phyloP scores from a whole-genome alignment of 2,329 filamentous ascomycete species.

The Thelonectria discophora region DNA sequence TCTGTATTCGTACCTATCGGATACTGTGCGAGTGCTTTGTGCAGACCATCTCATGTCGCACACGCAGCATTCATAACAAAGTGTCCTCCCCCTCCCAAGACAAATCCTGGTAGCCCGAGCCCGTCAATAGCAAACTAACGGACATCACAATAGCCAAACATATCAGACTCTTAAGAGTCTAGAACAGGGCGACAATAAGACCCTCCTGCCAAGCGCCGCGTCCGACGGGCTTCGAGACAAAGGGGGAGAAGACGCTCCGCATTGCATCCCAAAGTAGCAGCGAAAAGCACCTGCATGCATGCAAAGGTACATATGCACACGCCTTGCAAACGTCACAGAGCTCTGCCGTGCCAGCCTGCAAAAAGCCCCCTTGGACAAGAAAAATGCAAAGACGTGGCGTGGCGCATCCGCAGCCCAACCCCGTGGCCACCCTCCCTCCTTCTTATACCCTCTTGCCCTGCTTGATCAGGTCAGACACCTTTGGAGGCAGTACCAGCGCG shows the following conservation, averaged over 20 bases:
- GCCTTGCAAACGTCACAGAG: background rate
- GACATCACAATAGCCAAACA: background rate
- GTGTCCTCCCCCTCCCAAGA: too few relatives aligned
- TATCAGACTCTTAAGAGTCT: conserved; percentile 1
- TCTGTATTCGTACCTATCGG: too few relatives aligned
- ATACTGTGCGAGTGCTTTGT: too few relatives aligned
- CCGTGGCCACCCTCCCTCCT: conserved; percentile 2
- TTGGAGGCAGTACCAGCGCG: conserved; percentile 86
- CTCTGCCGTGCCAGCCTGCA: background rate
- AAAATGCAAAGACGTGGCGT: conserved; percentile 17
- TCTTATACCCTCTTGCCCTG: conserved; percentile 67
- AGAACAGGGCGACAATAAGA: conserved; percentile 6
- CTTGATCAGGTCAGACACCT: conserved; percentile 78
- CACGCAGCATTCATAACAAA: too few relatives aligned
- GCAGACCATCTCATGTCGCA: too few relatives aligned
- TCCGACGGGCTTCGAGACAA: conserved; percentile 3
- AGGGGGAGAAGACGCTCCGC: background rate
- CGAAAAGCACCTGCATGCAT: too few relatives aligned
- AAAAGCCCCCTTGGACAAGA: background rate
- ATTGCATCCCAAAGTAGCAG: conserved; percentile 1
- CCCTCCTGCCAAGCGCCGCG: background rate
- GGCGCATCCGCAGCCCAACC: background rate
- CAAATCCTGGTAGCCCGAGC: too few relatives aligned
- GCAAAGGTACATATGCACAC: background rate
- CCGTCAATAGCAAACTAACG: background rate